Conservation (phyloP, 305 asterid genomes). For the Ajuga reptans region DNA sequence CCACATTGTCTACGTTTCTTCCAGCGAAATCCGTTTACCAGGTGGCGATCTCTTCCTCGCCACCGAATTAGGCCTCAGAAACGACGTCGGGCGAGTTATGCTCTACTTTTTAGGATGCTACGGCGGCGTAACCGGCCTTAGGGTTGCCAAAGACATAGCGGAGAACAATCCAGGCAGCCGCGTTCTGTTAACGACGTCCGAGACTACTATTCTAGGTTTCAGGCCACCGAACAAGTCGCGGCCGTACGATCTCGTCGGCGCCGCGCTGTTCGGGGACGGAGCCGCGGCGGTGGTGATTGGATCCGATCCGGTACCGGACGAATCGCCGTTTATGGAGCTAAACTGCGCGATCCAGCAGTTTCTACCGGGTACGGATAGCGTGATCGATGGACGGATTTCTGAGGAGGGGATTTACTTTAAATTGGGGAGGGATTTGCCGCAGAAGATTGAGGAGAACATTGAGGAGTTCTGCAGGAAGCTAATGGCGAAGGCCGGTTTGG, state of each 20-base stretch:
- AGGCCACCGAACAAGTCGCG: constrained; percentile 70
- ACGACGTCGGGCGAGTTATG: constrained; percentile 71
- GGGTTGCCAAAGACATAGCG: constrained; percentile 91
- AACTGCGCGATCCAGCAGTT: constrained; percentile 66
- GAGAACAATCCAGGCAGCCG: constrained; percentile 93
- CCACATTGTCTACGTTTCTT: constrained; percentile 80
- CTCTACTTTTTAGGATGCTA: constrained; percentile 86
- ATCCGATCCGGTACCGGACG: constrained; percentile 46
- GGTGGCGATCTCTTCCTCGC: constrained; percentile 95
- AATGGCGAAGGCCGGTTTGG: constrained; percentile 33
- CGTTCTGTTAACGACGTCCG: constrained; percentile 68
- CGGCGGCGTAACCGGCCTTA: constrained; percentile 87
- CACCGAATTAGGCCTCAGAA: constrained; percentile 49
- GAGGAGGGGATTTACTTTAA: constrained; percentile 85
- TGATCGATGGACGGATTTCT: constrained; percentile 65
- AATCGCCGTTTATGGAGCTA: constrained; percentile 60
- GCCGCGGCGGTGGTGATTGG: constrained; percentile 76
- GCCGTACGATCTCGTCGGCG: constrained; percentile 88
- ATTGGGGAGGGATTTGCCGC: constrained; percentile 70
- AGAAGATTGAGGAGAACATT: constrained; percentile 73
- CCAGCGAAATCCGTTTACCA: constrained; percentile 82
- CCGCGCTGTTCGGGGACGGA: constrained; percentile 86
- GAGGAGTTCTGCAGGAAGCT: constrained; percentile 62
- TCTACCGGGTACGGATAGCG: constrained; percentile 62
- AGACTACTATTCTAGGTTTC: constrained; percentile 82